phyloP scores from a whole-genome alignment of 331 rosid species.

The Pyrus hybrid region DNA sequence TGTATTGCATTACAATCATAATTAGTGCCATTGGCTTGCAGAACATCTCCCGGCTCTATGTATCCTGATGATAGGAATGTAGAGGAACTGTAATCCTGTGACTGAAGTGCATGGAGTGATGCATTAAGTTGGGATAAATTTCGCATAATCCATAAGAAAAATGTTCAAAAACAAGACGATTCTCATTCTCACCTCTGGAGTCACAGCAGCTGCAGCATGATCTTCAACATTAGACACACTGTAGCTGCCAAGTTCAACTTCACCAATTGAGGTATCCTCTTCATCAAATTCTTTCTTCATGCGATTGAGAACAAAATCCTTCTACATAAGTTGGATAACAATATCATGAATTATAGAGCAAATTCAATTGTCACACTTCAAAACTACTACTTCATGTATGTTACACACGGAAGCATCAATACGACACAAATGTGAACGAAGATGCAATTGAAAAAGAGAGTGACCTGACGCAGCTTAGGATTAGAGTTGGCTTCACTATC shows the following conservation, averaged over 20 bases:
- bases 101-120: neutral
- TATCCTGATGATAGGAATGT: neutral
- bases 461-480: slow-evolving; percentile 9
- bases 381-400: too few relatives aligned
- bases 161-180: neutral
- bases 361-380: too few relatives aligned
- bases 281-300: neutral
- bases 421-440: neutral
- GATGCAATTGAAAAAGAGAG: neutral
- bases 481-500: neutral
- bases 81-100: neutral
- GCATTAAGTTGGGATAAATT: neutral
- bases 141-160: neutral
- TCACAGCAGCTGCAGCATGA: neutral
- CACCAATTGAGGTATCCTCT: neutral
- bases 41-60: slow-evolving; percentile 10
- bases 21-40: neutral
- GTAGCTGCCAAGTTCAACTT: neutral
- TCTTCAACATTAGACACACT: neutral
- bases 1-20: neutral
- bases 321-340: neutral
- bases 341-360: neutral
- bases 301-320: slow-evolving; percentile 4
- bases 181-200: slow-evolving; percentile 6
- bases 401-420: too few relatives aligned